These are phyloP conservation scores for Penicillium fuscoglaucum DNA, from an alignment of 2,329 filamentous ascomycete species.

Conservation along the genomic window DNA sequence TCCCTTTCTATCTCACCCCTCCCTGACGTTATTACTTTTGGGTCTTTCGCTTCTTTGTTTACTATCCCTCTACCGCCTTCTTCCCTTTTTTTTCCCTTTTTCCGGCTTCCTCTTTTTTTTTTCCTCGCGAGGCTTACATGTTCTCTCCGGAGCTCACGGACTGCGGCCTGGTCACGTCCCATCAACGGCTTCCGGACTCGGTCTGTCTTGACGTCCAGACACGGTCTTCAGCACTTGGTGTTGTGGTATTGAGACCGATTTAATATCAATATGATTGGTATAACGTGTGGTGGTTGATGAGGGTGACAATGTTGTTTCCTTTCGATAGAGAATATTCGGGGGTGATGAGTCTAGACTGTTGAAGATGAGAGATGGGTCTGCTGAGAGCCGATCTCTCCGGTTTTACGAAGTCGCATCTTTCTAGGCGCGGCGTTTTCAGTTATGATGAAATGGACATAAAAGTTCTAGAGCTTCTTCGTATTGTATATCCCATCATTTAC, in stretches of 20 bases:
- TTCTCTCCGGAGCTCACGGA: slow-evolving; percentile 7
- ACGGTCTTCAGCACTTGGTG: neutral
- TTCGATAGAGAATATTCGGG: slow-evolving; percentile 9
- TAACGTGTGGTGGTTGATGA: neutral
- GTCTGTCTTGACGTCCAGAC: neutral
- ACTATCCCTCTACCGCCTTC: slow-evolving; percentile 12
- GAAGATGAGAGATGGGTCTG: slow-evolving; percentile 8
- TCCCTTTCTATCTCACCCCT: slow-evolving; percentile 20
- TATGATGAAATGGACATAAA: slow-evolving; percentile 40
- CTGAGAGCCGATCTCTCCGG: slow-evolving; percentile 13
- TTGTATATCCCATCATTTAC: neutral
- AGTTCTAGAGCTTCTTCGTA: slow-evolving; percentile 23
- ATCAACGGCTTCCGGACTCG: neutral
- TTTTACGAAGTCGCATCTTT: slow-evolving; percentile 34
- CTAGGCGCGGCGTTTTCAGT: slow-evolving; percentile 30
- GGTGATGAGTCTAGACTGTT: slow-evolving; percentile 13
- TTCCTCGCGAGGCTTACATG: slow-evolving; percentile 15
- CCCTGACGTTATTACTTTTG: slow-evolving; percentile 13
- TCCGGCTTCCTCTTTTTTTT: slow-evolving; percentile 16
- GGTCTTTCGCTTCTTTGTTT: slow-evolving; percentile 11
- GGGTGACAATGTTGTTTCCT: neutral
- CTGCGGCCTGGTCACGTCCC: slow-evolving; percentile 7
- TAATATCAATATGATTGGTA: slow-evolving; percentile 2
- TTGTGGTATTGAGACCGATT: neutral
- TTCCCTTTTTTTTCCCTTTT: slow-evolving; percentile 18